A percentile compares a stretch with the other conserved stretches of the same genome.
phyloP scores from a whole-genome alignment of 768 basidiomycete species.

The Mycena chlorophos region DNA sequence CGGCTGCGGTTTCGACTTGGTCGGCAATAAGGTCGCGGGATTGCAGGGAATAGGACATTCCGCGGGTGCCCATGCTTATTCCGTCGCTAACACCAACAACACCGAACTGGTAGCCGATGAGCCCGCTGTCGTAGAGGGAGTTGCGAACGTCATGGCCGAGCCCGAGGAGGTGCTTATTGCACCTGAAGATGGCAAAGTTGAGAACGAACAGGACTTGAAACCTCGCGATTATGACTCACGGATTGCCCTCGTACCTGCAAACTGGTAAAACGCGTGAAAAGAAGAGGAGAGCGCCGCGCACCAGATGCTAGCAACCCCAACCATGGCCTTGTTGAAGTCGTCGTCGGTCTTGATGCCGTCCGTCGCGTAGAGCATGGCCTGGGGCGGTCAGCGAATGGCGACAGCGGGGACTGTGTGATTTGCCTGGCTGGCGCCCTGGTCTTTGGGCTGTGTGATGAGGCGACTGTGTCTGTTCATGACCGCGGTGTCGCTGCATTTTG shows the following conservation, averaged over 20 bases:
- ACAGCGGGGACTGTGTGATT: constrained; percentile 8
- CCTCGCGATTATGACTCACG: constrained; percentile 57
- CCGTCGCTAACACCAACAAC: constrained; percentile 98
- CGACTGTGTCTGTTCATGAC: constrained; percentile 74
- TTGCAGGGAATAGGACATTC: constrained; percentile 95
- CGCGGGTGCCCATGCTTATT: constrained; percentile 95
- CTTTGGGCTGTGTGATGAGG: constrained; percentile 85
- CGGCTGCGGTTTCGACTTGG: constrained; percentile 92
- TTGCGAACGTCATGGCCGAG: constrained; percentile 86
- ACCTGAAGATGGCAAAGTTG: constrained; percentile 49
- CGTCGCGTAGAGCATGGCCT: constrained; percentile 99
- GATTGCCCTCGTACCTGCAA: constrained; percentile 95
- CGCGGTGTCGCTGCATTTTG: constrained; percentile 41
- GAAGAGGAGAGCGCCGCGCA: constrained; percentile 42
- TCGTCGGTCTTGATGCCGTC: constrained; percentile 79
- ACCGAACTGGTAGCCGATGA: constrained; percentile 97
- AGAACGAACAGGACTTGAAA: neutral
- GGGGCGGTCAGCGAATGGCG: constrained; percentile 20
- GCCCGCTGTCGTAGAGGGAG: constrained; percentile 64
- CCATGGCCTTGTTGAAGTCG: constrained; percentile 96
- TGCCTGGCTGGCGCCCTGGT: constrained; percentile 94
- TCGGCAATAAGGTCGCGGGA: constrained; percentile 98
- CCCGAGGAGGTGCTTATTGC: constrained; percentile 89
- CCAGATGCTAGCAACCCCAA: constrained; percentile 97
- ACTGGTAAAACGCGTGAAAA: constrained; percentile 20